These are phyloP conservation scores for Aspergillus quadrilineatus DNA, from an alignment of 2,329 filamentous ascomycete genomes.

Conservation along the genomic window DNA sequence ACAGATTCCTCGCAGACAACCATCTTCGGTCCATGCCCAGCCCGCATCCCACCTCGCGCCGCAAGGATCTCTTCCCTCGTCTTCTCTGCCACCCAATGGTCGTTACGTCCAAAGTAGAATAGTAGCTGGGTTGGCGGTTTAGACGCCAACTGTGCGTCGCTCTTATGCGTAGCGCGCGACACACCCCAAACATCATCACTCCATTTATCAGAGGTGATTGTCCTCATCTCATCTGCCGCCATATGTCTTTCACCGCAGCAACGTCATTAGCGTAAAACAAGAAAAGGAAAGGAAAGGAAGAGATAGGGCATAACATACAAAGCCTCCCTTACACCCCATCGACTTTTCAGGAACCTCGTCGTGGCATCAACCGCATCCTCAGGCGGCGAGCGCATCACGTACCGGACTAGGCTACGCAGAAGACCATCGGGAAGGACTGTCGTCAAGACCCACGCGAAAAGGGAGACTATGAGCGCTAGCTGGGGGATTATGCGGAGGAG, in stretches of 20 bases:
- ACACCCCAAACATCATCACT: conserved; percentile 60
- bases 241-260: conserved; percentile 44
- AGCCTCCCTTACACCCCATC: conserved; percentile 54
- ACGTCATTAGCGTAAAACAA: no score
- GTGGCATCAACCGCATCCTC: conserved; percentile 49
- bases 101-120: conserved; percentile 60
- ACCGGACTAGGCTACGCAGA: conserved; percentile 43
- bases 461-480: conserved; percentile 36
- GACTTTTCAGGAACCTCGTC: conserved; percentile 50
- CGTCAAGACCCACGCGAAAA: conserved; percentile 46
- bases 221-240: conserved; percentile 58
- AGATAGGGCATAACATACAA: conserved; percentile 38
- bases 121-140: conserved; percentile 48
- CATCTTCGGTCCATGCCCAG: conserved; percentile 54
- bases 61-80: conserved; percentile 57
- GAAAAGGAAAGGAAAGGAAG: not conserved
- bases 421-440: conserved; percentile 41
- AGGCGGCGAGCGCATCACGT: conserved; percentile 42
- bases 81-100: conserved; percentile 62
- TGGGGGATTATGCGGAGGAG: conserved; percentile 38
- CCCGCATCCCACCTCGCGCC: conserved; percentile 35
- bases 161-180: conserved; percentile 15
- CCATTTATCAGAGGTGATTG: conserved; percentile 59
- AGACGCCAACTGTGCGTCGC: not conserved
- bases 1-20: conserved; percentile 55